A percentile compares a stretch with the other conserved stretches of the same genome.
Evolutionary conservation across 176 grass and related monocot species (phyloP).

Genomic region (Oryza nivara): DNA sequence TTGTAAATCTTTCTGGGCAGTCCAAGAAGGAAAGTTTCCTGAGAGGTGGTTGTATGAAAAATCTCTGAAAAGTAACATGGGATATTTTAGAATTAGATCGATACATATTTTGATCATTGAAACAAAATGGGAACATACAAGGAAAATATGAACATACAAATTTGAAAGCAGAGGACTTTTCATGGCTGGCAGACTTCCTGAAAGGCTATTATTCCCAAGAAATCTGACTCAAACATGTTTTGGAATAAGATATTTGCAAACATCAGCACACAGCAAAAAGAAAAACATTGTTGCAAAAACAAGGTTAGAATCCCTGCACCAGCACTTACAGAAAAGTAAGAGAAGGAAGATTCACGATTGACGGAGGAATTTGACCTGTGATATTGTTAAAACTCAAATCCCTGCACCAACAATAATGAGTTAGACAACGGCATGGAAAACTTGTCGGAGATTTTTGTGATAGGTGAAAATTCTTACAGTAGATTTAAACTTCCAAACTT

Average conservation of each 20-base stretch:
- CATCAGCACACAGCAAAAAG: conserved; percentile 7
- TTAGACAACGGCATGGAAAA: conserved; percentile 31
- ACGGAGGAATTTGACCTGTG: conserved; percentile 63
- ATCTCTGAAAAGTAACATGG: conserved; percentile 53
- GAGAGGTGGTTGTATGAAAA: conserved; percentile 89
- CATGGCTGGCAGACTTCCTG: conserved; percentile 56
- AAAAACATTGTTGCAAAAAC: not conserved
- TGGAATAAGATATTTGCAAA: conserved; percentile 13
- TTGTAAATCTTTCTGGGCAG: conserved; percentile 55
- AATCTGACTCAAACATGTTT: conserved; percentile 62
- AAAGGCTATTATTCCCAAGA: conserved; percentile 84
- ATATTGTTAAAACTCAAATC: conserved; percentile 97
- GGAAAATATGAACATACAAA: conserved; percentile 52
- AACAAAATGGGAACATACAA: conserved; percentile 5
- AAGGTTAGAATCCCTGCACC: too few species aligned
- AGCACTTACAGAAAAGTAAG: not conserved
- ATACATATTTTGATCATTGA: not conserved
- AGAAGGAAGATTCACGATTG: conserved; percentile 60
- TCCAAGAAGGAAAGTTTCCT: conserved; percentile 88
- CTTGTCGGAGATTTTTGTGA: not conserved
- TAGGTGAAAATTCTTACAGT: conserved; percentile 46
- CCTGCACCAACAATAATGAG: conserved; percentile 38
- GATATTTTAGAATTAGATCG: conserved; percentile 4
- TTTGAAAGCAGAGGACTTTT: conserved; percentile 52
- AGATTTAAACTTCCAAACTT: conserved; percentile 48